Evolutionary conservation across 2,329 filamentous ascomycete species (phyloP), one percentile per base, ranked within the genome.

Genomic region (Diplodia seriata): DNA sequence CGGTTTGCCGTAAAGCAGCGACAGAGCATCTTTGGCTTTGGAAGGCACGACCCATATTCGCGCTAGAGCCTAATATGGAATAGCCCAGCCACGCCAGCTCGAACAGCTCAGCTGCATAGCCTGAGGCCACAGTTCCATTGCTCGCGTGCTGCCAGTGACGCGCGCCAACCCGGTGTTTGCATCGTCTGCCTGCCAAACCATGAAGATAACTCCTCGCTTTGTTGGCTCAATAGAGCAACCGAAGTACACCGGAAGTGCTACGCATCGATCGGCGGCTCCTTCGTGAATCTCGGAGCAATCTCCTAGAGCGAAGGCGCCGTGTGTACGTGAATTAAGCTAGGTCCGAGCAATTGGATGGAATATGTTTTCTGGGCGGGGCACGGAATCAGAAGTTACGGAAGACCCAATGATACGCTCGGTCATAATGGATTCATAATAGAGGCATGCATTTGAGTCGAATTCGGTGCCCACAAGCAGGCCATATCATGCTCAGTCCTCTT

Each of bases 1-100:
- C 55, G 53, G 53, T 59, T 59, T 57, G 64, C 64, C 38, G 64
- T 49, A 67, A 38, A 63, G 47, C 47, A 50, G 20, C 54, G 36
- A 36, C 20, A 38, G 33, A 57, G 54, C 43, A 51, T 57, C 47
- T 51, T 63, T 51, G 43, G 59, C 43, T 47, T 47, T 47, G 43
- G 40, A 63, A 47, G 59, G 54, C 54, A 56, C 54, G n/a, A 63
- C 59, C 43, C 29, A 47, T 4, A 26, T 14, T 8, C 18, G 47
- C 59, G 47, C 59, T 63, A 63, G 26, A 7, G 6, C 40, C 26
- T 1, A 3, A 49, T n/a, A 9, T 11, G 31, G 59, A 49, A 61
- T 38, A 23, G 47, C 15, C 23, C 15, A 29, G 59, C 59, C 59
- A 63, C 33, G 59, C 59, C 59, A 51, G 59, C 59, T 31, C 47